Percentiles rank a stretch among this genome's conserved stretches.
These are phyloP conservation scores for Brettanomyces anomalus DNA, from an alignment of 805 yeast species.

Conservation along the genomic window DNA sequence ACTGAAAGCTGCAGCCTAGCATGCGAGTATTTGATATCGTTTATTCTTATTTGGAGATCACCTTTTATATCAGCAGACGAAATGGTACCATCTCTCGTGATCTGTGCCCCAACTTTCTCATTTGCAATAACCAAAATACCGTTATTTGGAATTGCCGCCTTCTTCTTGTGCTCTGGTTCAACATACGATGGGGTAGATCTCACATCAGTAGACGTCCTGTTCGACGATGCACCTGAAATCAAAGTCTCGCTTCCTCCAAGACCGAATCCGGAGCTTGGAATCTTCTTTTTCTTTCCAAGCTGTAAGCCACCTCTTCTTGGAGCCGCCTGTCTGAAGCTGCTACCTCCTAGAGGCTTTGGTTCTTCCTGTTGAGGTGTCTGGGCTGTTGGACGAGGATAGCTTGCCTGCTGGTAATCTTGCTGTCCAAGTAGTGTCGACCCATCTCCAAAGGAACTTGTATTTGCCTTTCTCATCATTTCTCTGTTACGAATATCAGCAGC, in stretches of 20 bases:
- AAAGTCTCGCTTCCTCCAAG: conserved; percentile 17
- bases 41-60: conserved; percentile 80
- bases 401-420: background rate
- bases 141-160: conserved; percentile 40
- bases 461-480: conserved; percentile 56
- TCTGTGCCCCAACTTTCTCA: conserved; percentile 70
- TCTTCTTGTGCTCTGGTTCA: conserved; percentile 15
- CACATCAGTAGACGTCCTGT: conserved; percentile 11
- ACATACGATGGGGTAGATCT: conserved; percentile 17
- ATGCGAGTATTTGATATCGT: conserved; percentile 60
- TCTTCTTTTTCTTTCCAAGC: conserved; percentile 48
- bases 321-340: conserved; percentile 22
- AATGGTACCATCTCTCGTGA: conserved; percentile 77
- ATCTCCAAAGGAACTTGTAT: conserved; percentile 1
- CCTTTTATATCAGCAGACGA: conserved; percentile 75
- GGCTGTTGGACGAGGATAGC: conserved; percentile 16
- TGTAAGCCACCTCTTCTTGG: conserved; percentile 68
- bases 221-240: conserved; percentile 20
- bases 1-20: conserved; percentile 53
- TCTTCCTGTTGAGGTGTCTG: conserved; percentile 10
- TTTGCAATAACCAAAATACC: conserved; percentile 73
- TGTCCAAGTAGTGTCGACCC: background rate
- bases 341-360: conserved; percentile 9
- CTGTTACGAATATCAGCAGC: conserved; percentile 20
- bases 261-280: conserved; percentile 8